Evolutionary conservation across 805 yeast species (phyloP).

Genomic region (Candida ipomoeae): DNA sequence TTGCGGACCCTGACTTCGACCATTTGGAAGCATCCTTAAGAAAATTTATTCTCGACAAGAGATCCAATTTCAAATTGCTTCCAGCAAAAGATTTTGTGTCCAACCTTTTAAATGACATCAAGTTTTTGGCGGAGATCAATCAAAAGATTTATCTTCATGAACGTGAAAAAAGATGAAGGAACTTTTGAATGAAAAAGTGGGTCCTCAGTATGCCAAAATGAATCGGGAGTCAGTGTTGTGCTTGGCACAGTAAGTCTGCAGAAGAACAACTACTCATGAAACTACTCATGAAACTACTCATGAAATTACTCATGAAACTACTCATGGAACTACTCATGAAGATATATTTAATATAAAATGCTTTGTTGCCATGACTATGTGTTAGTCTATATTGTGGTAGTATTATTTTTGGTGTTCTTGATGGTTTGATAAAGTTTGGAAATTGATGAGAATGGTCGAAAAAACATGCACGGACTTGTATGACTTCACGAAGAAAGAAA

Average conservation of each 20-base stretch:
- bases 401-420: too few relatives aligned
- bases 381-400: too few relatives aligned
- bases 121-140: constrained; percentile 58
- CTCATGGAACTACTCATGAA: too few relatives aligned
- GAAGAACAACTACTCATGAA: too few relatives aligned
- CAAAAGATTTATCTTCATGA: constrained; percentile 50
- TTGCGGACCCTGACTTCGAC: constrained; percentile 65
- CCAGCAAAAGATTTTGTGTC: constrained; percentile 88
- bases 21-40: constrained; percentile 79
- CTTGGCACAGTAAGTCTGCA: too few relatives aligned
- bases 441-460: constrained; percentile 63
- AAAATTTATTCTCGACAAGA: constrained; percentile 80
- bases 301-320: too few relatives aligned
- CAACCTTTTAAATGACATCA: constrained; percentile 66
- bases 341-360: too few relatives aligned
- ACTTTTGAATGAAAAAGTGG: constrained; percentile 49
- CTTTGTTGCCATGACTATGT: too few relatives aligned
- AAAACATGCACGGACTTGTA: constrained; percentile 53
- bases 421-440: too few relatives aligned
- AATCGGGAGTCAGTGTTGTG: constrained; percentile 42
- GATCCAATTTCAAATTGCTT: constrained; percentile 80
- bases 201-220: constrained; percentile 60
- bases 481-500: constrained; percentile 51
- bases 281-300: too few relatives aligned
- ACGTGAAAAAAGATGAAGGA: constrained; percentile 37